A percentile compares a stretch with the other conserved stretches of the same genome.
Evolutionary conservation across 2,329 filamentous ascomycete genomes (phyloP).

Genomic region (Akanthomyces lecanii): DNA sequence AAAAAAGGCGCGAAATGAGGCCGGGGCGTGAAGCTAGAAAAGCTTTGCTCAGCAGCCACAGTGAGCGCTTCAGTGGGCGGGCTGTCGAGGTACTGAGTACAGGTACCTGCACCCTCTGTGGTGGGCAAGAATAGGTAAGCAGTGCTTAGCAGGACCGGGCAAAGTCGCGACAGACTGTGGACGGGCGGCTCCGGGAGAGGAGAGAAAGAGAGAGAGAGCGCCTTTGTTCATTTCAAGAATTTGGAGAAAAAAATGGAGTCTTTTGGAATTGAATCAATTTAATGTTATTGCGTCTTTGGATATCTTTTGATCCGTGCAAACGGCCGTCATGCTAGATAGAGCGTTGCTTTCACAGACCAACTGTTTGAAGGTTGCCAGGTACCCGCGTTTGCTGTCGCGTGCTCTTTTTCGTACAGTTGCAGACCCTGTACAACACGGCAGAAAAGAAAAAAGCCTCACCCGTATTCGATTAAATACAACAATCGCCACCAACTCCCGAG

Average conservation of each 20-base stretch:
- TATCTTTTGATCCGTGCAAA: too few relatives aligned
- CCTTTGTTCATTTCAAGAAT: not conserved
- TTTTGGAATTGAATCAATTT: not conserved
- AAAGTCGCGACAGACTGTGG: constrained; percentile 7
- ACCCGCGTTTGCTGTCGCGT: not conserved
- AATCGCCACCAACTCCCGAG: not conserved
- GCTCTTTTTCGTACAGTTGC: not conserved
- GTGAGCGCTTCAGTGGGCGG: not conserved
- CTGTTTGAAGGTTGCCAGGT: not conserved
- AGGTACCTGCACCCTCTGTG: not conserved
- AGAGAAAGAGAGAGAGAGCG: not conserved
- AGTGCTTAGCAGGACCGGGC: constrained; percentile 1
- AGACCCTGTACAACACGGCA: not conserved
- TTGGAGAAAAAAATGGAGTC: constrained; percentile 9
- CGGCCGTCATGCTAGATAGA: too few relatives aligned
- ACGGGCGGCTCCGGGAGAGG: constrained; percentile 16
- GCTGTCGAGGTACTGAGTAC: not conserved
- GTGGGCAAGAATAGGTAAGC: not conserved
- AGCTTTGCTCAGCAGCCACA: not conserved
- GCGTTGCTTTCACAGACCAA: not conserved
- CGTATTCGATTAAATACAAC: not conserved
- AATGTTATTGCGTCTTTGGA: not conserved
- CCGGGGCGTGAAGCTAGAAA: not conserved
- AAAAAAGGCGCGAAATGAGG: not conserved
- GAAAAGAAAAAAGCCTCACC: not conserved